Percentiles rank a stretch among this genome's conserved stretches.
Evolutionary conservation across 2,329 filamentous ascomycete genomes (phyloP).

Genomic region (Cylindrodendrum hubeiense): DNA sequence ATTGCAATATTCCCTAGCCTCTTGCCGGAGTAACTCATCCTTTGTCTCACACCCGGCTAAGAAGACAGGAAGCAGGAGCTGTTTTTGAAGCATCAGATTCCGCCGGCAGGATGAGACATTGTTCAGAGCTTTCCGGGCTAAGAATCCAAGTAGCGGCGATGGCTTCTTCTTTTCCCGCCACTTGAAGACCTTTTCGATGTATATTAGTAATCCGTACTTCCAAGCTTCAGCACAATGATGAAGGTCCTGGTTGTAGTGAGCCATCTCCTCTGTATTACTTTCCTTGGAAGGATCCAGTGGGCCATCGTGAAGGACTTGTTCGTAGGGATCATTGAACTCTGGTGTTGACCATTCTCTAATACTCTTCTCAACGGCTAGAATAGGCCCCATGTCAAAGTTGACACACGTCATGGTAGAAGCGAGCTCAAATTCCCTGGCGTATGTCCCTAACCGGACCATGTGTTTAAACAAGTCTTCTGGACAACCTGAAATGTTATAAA

Average conservation of each 20-base stretch:
- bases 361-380: slow-evolving; percentile 31
- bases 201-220: slow-evolving; percentile 49
- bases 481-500: slow-evolving; percentile 50
- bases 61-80: slow-evolving; percentile 52
- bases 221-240: slow-evolving; percentile 52
- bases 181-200: slow-evolving; percentile 48
- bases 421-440: slow-evolving; percentile 46
- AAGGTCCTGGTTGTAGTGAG: slow-evolving; percentile 40
- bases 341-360: slow-evolving; percentile 37
- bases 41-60: slow-evolving; percentile 47
- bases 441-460: slow-evolving; percentile 45
- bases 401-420: slow-evolving; percentile 47
- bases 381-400: slow-evolving; percentile 41
- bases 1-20: slow-evolving; percentile 44
- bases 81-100: slow-evolving; percentile 49
- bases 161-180: slow-evolving; percentile 27
- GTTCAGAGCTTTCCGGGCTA: slow-evolving; percentile 45
- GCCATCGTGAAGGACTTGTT: neutral
- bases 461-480: slow-evolving; percentile 43
- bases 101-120: slow-evolving; percentile 38
- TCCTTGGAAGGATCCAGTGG: too few relatives aligned
- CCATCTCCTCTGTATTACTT: neutral
- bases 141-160: slow-evolving; percentile 27
- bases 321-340: slow-evolving; percentile 15
- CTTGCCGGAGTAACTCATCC: slow-evolving; percentile 37